Evolutionary conservation across 345 rosid genomes (phyloP).

Genomic region (Camelina neglecta): DNA sequence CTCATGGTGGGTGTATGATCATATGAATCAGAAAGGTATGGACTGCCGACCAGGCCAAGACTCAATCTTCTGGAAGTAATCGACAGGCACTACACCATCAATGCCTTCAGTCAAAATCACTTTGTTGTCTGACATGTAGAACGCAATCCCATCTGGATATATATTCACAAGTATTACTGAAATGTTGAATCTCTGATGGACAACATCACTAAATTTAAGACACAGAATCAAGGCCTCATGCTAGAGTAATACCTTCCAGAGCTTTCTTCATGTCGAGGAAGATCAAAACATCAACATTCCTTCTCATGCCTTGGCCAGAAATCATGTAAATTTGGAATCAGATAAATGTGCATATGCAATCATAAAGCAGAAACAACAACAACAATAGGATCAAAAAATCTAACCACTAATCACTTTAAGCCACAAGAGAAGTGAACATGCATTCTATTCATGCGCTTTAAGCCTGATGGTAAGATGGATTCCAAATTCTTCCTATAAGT

Average conservation of each 20-base stretch:
- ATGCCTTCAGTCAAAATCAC: conserved; percentile 92
- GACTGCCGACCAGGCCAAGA: conserved; percentile 74
- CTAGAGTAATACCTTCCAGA: conserved; percentile 59
- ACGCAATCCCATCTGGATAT: conserved; percentile 72
- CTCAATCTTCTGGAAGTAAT: conserved; percentile 74
- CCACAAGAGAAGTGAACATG: conserved; percentile 92
- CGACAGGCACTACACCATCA: conserved; percentile 73
- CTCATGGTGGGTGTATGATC: neutral
- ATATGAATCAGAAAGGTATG: conserved; percentile 49
- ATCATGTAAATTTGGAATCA: conserved; percentile 15
- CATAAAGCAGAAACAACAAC: conserved; percentile 19
- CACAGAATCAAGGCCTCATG: neutral
- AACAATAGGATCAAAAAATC: conserved; percentile 10
- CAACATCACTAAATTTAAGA: neutral
- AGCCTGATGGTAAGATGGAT: conserved; percentile 73
- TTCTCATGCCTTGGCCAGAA: conserved; percentile 73
- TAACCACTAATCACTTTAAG: conserved; percentile 84
- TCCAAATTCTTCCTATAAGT: conserved; percentile 76
- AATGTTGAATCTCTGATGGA: conserved; percentile 10
- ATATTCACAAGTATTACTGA: neutral
- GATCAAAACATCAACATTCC: conserved; percentile 68
- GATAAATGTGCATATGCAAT: conserved; percentile 37
- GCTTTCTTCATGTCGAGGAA: conserved; percentile 78
- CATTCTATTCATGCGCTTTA: conserved; percentile 83
- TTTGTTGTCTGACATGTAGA: conserved; percentile 84